These are phyloP conservation scores for Obelidium mucronatum DNA, from an alignment of 192 early-diverging fungal species.

Conservation along the genomic window DNA sequence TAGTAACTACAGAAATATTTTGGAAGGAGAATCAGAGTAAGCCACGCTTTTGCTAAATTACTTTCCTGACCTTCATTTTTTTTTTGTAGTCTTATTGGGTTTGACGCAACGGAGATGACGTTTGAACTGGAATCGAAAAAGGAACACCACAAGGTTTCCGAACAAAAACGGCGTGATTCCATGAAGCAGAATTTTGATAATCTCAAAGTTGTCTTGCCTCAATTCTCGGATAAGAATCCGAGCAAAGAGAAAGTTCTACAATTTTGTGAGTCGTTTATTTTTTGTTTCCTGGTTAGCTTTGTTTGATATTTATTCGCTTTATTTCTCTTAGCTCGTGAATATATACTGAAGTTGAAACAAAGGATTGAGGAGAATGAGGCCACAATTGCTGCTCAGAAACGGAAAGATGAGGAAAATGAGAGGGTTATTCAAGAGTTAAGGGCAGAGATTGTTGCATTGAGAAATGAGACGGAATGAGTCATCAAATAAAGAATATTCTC, in stretches of 20 bases:
- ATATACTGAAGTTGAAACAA: slow-evolving; percentile 35
- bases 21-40: slow-evolving; percentile 88
- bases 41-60: no score
- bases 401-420: slow-evolving; percentile 26
- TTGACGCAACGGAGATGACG: slow-evolving; percentile 77
- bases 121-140: slow-evolving; percentile 81
- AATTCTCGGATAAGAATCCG: slow-evolving; percentile 80
- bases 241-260: slow-evolving; percentile 86
- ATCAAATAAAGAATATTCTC: neutral
- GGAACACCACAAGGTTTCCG: slow-evolving; percentile 94
- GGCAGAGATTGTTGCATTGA: slow-evolving; percentile 34
- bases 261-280: slow-evolving; percentile 49
- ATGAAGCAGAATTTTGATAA: slow-evolving; percentile 91
- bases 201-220: slow-evolving; percentile 72
- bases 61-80: neutral
- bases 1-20: slow-evolving; percentile 87
- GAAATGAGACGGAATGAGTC: no score
- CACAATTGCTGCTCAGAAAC: neutral
- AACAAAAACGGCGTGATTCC: slow-evolving; percentile 94
- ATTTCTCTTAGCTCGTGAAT: slow-evolving; percentile 37
- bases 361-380: neutral
- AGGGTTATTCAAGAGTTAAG: slow-evolving; percentile 25
- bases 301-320: neutral
- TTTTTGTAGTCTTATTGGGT: slow-evolving; percentile 55
- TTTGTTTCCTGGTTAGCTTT: neutral